phyloP scores from a whole-genome alignment of 441 rosid genomes.

The Pelargonium citronellum region DNA sequence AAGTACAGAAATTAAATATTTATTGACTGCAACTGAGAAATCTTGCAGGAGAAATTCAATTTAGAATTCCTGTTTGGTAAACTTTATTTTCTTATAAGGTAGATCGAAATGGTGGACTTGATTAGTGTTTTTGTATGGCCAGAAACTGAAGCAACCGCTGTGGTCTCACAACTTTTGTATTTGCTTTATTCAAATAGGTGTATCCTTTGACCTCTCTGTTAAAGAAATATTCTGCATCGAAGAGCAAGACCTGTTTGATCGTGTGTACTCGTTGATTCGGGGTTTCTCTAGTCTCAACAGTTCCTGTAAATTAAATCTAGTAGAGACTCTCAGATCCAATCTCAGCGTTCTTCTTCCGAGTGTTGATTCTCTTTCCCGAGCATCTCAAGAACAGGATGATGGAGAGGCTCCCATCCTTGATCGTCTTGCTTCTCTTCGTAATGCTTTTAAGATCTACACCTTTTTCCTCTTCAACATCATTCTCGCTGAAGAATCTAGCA shows the following conservation, averaged over 20 bases:
- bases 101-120: no score
- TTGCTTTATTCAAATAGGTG: conserved; percentile 36
- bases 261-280: conserved; percentile 62
- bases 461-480: conserved; percentile 71
- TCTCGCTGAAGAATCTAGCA: conserved; percentile 48
- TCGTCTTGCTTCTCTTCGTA: conserved; percentile 59
- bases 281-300: conserved; percentile 48
- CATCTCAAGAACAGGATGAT: conserved; percentile 41
- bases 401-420: conserved; percentile 50
- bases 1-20: no score
- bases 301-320: conserved; percentile 57
- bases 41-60: no score
- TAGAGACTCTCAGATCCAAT: conserved; percentile 83
- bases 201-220: conserved; percentile 82
- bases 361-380: conserved; percentile 69
- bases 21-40: no score
- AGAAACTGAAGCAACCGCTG: background rate
- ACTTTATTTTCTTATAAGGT: no score
- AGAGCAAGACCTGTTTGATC: conserved; percentile 83
- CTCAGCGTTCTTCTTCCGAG: conserved; percentile 91
- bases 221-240: conserved; percentile 84
- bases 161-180: background rate
- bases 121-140: no score
- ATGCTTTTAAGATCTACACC: conserved; percentile 83
- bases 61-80: no score